A percentile compares a stretch with the other conserved stretches of the same genome.
These are phyloP conservation scores for Xylariaceae sp. DNA, from an alignment of 2,329 filamentous ascomycete genomes.

Conservation along the genomic window DNA sequence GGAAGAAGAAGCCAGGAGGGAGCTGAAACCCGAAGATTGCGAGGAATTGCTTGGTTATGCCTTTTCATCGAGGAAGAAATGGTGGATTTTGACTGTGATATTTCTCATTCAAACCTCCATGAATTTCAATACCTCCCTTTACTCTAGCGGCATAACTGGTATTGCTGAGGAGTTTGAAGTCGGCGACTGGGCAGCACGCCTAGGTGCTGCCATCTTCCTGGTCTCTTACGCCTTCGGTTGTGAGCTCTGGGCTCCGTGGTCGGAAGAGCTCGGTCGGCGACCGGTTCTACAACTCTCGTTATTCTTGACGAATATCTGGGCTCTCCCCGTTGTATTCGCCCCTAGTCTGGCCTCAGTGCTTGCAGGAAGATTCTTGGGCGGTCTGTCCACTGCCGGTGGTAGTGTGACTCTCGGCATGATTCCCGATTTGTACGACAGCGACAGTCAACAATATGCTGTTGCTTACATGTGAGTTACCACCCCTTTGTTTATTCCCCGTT, in stretches of 20 bases:
- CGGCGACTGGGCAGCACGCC: conserved; percentile 61
- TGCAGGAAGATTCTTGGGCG: conserved; percentile 64
- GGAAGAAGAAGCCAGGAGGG: conserved; percentile 24
- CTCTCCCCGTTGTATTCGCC: conserved; percentile 65
- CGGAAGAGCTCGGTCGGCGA: conserved; percentile 74
- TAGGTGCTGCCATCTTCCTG: conserved; percentile 73
- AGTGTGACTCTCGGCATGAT: conserved; percentile 72
- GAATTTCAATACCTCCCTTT: conserved; percentile 74
- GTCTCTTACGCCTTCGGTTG: conserved; percentile 80
- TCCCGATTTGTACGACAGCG: conserved; percentile 66
- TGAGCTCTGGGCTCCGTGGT: conserved; percentile 85
- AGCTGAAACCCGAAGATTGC: conserved; percentile 45
- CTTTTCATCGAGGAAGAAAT: conserved; percentile 60
- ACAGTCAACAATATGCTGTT: conserved; percentile 69
- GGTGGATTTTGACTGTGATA: conserved; percentile 67
- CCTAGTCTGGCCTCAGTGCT: conserved; percentile 67
- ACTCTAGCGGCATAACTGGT: conserved; percentile 62
- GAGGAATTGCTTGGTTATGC: conserved; percentile 60
- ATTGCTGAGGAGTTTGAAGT: conserved; percentile 64
- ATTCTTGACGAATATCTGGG: conserved; percentile 72
- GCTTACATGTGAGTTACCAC: conserved; percentile 50
- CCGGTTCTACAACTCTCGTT: conserved; percentile 68
- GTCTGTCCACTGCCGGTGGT: conserved; percentile 65
- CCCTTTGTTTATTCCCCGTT: background rate
- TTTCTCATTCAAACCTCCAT: conserved; percentile 70